Percentiles rank a stretch among this genome's conserved stretches.
phyloP scores from a whole-genome alignment of 2,329 filamentous ascomycete species.

The Apiospora arundinis region DNA sequence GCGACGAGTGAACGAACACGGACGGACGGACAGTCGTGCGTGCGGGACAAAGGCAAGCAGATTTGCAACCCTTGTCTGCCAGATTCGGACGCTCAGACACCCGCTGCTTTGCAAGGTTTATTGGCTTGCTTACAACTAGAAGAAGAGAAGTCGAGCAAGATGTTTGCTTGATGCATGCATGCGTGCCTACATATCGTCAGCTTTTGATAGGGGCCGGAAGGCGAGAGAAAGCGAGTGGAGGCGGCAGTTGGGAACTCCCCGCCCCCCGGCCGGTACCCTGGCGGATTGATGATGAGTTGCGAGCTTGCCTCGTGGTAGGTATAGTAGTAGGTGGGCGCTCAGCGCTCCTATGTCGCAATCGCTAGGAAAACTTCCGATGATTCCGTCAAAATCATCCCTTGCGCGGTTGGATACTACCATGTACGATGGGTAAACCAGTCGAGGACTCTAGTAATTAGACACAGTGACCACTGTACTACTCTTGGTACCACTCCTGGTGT shows the following conservation, averaged over 20 bases:
- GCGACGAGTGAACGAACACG: neutral
- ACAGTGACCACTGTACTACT: neutral
- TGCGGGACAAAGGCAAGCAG: neutral
- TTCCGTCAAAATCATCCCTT: conserved; percentile 3
- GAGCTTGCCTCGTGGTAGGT: neutral
- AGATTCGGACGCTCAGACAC: neutral
- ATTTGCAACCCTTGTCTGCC: neutral
- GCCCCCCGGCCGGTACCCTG: too few species aligned
- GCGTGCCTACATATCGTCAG: neutral
- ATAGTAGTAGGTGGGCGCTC: neutral
- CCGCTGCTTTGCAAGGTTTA: neutral
- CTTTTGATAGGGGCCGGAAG: neutral
- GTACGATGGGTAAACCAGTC: neutral
- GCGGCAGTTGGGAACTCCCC: neutral
- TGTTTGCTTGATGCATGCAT: neutral
- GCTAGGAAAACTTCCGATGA: conserved; percentile 16
- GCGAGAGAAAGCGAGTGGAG: neutral
- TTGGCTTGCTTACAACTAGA: neutral
- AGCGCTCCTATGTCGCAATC: neutral
- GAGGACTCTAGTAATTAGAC: neutral
- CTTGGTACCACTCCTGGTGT: neutral
- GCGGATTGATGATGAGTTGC: neutral
- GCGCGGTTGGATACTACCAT: neutral
- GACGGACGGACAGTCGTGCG: neutral
- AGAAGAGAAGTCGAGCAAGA: neutral